A percentile compares a stretch with the other conserved stretches of the same genome.
phyloP scores from a whole-genome alignment of 2,329 filamentous ascomycete genomes.

The Pseudonectria buxi region DNA sequence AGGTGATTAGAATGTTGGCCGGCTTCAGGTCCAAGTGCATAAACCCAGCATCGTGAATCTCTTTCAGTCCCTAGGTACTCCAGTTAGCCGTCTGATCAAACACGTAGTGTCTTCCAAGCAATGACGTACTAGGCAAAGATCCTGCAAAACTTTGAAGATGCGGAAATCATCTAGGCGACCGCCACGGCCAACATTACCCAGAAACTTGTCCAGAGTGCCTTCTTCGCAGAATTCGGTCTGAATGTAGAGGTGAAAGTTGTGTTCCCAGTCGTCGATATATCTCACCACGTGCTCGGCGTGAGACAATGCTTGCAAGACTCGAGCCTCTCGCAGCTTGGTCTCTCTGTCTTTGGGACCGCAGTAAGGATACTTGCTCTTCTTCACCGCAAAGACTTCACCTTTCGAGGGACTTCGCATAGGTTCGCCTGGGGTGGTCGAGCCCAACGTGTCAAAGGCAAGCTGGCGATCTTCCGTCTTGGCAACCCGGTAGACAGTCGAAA shows the following conservation, averaged over 20 bases:
- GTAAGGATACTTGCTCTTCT: conserved; percentile 81
- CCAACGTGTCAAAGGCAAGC: conserved; percentile 32
- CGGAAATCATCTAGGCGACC: conserved; percentile 92
- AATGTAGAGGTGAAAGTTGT: conserved; percentile 81
- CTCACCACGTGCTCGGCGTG: conserved; percentile 80
- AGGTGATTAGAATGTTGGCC: conserved; percentile 75
- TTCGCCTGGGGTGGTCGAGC: conserved; percentile 38
- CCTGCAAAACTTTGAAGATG: conserved; percentile 95
- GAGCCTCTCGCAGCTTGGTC: conserved; percentile 76
- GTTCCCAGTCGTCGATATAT: conserved; percentile 83
- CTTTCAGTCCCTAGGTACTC: conserved; percentile 64
- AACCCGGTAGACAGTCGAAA: conserved; percentile 86
- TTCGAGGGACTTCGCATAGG: conserved; percentile 47
- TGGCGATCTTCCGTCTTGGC: conserved; percentile 32
- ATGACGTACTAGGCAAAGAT: conserved; percentile 67
- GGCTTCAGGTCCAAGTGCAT: conserved; percentile 83
- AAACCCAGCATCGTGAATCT: conserved; percentile 83
- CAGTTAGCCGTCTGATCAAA: too few relatives aligned
- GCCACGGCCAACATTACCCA: conserved; percentile 73
- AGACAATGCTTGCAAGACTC: conserved; percentile 67
- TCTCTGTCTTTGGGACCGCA: conserved; percentile 74
- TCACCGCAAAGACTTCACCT: conserved; percentile 76
- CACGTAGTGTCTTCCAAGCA: too few relatives aligned
- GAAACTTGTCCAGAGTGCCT: conserved; percentile 80
- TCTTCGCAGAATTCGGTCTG: conserved; percentile 97